Evolutionary conservation across 2,329 filamentous ascomycete genomes (phyloP), one percentile per base, ranked within the genome.

Genomic region (Monosporascus sp.): DNA sequence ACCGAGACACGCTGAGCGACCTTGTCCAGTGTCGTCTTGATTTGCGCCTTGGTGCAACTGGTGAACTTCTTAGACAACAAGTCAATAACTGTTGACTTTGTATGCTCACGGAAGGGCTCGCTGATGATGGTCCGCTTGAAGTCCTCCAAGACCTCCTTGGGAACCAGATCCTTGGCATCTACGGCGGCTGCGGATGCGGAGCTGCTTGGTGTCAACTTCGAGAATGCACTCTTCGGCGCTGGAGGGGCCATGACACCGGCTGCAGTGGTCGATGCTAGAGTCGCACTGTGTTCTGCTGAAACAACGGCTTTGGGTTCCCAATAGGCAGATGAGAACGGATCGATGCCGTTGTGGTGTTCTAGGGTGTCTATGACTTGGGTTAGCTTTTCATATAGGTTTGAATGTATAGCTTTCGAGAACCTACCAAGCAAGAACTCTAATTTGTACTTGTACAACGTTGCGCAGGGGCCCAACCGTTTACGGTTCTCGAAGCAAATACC

Each of bases 271-370:
- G 59, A 31, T 4, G 51, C 20, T 37, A 58, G 48, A 3, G 51
- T 52, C 47, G 43, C 40, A n/a, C 51, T 37, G 51, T 43, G 27
- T 50, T 58, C 54, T n/a, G 50, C 41, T 56, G 70, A 8, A 26
- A 22, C 72, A 19, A 27, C 49, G 49, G 63, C 64, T 53, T 75
- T 74, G 2, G 72, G 59, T 31, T 77, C 72, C 94, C 94, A 97
- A 70, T 97, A 97, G 0, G 76, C 70, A 0, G 83, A 84, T 0
- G 90, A 92, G 66, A 93, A 95, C 0, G 94, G 94, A 64, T 99
- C 86, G 58, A 99, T 93, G 7, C 71, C 67, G 48, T 69, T 68
- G 48, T 71, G 85, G 71, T 68, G 72, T 38, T 79, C 71, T 16
- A 83, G 72, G 53, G 68, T 65, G 51, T 76, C 78, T 80, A 57